Percentiles rank a stretch among this genome's conserved stretches.
Evolutionary conservation across 495 filamentous ascomycete species (phyloP).

Genomic region (Annulohypoxylon maeteangense): DNA sequence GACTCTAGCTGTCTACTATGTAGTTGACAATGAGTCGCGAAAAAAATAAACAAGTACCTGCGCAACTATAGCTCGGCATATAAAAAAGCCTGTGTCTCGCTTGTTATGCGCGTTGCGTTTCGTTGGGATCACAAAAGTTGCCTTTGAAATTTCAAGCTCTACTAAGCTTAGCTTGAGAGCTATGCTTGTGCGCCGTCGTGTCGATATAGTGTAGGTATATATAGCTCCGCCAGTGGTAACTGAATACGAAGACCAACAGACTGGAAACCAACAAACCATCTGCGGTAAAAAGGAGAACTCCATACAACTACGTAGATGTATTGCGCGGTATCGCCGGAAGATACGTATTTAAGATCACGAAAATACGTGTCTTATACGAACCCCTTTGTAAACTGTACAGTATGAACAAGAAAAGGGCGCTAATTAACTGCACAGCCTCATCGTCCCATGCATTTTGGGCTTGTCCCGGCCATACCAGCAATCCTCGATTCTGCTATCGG

Average conservation of each 20-base stretch:
- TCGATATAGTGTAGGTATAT: constrained; percentile 22
- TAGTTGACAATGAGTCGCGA: background rate
- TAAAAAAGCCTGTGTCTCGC: constrained; percentile 9
- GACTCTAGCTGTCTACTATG: background rate
- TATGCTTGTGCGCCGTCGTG: constrained; percentile 9
- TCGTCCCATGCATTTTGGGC: constrained; percentile 22
- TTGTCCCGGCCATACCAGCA: constrained; percentile 27
- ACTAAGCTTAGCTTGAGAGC: constrained; percentile 20
- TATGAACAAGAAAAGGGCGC: constrained; percentile 18
- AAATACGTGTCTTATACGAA: constrained; percentile 16
- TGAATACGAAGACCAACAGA: constrained; percentile 28
- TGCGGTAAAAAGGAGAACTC: constrained; percentile 37
- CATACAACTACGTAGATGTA: constrained; percentile 16
- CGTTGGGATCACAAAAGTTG: constrained; percentile 25
- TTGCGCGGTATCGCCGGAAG: constrained; percentile 20
- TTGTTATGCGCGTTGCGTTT: constrained; percentile 12
- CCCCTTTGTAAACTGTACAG: constrained; percentile 33
- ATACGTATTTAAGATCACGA: constrained; percentile 1
- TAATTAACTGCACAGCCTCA: constrained; percentile 41
- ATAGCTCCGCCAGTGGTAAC: constrained; percentile 20
- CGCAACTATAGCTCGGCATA: background rate
- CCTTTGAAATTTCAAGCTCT: constrained; percentile 30
- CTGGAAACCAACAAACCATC: constrained; percentile 26
- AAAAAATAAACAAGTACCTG: background rate
- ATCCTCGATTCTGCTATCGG: constrained; percentile 33